Evolutionary conservation across 306 rosid genomes (phyloP), one percentile per base, ranked within the genome.

Genomic region (Vicia faba): DNA sequence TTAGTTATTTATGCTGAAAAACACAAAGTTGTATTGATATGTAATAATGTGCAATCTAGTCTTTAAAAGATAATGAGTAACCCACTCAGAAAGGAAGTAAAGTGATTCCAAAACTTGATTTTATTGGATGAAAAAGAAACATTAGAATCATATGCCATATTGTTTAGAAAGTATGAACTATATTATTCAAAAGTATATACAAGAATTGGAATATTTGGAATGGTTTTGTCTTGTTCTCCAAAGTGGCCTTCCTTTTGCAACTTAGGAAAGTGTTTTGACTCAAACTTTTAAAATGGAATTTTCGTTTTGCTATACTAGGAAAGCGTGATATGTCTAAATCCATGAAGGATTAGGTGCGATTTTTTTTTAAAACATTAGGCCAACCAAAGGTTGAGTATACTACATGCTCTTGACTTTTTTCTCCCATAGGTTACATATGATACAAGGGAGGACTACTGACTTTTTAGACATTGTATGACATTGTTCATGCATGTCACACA

Each of bases 111-210:
- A 57, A 75, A 61, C 33, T 39, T 58, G 71, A 36, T 72, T 70
- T 54, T 3, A 68, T 76, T 63, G 68, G 75, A 61, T 46, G 20
- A 67, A 48, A 49, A 68, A 66, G 68, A 26, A 59, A 75, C 45
- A 58, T 36, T 49, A 73, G 86, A 85, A 89, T 84, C 81, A 70
- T 85, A 92, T 87, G 78, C 95, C 71, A 83, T 25, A 56, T 9
- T 66, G 28, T 72, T 73, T 41, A 19, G 75, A 71, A 75, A 78
- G 81, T 14, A 23, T 50, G 77, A 81, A 45, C 72, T 77, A 56
- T 79, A 61, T 18, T 59, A 61, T 71, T 75, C 62, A 59, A 64
- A 62, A 66, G 76, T 65, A 57, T 67, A 77, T 70, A 77, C 77
- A 75, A 57, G 68, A 71, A 69, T 44, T 76, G 73, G 81, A 80